Percentiles rank a stretch among this genome's conserved stretches.
Evolutionary conservation across 441 rosid species (phyloP).

Genomic region (Metrosideros polymorpha): DNA sequence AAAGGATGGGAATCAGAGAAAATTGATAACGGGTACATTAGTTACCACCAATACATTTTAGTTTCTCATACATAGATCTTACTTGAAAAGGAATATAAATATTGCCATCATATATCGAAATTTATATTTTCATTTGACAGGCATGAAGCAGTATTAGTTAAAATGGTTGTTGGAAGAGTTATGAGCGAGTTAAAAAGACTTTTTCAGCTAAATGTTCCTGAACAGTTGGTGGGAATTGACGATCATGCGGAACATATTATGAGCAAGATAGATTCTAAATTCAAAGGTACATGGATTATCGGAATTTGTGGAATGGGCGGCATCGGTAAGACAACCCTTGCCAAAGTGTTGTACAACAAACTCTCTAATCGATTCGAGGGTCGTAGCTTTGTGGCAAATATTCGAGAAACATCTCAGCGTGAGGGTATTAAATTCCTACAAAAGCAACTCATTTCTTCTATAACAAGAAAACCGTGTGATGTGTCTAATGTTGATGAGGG

Average conservation of each 20-base stretch:
- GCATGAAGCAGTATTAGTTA: neutral
- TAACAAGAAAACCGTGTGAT: neutral
- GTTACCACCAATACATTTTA: neutral
- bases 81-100: neutral
- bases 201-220: neutral
- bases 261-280: neutral
- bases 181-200: neutral
- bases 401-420: neutral
- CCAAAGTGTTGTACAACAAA: neutral
- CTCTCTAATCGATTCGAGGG: neutral
- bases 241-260: neutral
- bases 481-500: neutral
- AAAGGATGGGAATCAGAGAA: neutral
- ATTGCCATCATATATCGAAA: neutral
- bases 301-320: neutral
- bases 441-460: neutral
- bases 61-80: neutral
- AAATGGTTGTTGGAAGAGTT: neutral
- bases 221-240: neutral
- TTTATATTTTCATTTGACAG: neutral
- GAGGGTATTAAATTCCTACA: neutral
- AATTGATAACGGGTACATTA: neutral
- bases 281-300: neutral
- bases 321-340: neutral
- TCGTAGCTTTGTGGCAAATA: neutral